Evolutionary conservation across 192 early-diverging fungal species (phyloP).

Genomic region (Entophlyctis luteolus): DNA sequence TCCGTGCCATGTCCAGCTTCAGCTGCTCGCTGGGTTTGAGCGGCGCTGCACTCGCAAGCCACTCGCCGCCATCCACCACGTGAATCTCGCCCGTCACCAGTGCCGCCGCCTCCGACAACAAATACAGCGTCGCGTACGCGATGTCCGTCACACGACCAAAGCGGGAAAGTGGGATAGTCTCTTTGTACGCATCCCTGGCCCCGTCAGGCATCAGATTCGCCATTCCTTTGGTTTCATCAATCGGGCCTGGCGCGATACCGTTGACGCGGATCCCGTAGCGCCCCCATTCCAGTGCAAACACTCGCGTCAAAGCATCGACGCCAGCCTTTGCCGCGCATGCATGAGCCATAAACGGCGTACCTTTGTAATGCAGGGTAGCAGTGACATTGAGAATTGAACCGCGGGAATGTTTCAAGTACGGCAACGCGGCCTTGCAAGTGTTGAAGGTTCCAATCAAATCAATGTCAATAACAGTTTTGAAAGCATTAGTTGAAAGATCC

Average conservation of each 20-base stretch:
- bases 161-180: conserved; percentile 33
- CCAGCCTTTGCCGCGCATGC: conserved; percentile 62
- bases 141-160: conserved; percentile 61
- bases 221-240: conserved; percentile 45
- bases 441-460: conserved; percentile 73
- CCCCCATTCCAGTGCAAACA: conserved; percentile 67
- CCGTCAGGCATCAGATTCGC: conserved; percentile 14
- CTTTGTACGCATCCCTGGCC: neutral
- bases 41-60: conserved; percentile 24
- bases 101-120: conserved; percentile 56
- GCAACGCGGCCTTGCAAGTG: conserved; percentile 65
- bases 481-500: conserved; percentile 64
- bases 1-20: neutral
- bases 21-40: neutral
- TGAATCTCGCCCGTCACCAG: conserved; percentile 50
- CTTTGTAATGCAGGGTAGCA: conserved; percentile 65
- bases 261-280: conserved; percentile 66
- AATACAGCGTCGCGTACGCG: conserved; percentile 64
- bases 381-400: conserved; percentile 67
- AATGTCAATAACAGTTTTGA: conserved; percentile 55
- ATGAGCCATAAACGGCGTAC: conserved; percentile 35
- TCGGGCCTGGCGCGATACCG: conserved; percentile 63
- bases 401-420: conserved; percentile 62
- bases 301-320: conserved; percentile 33
- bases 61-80: conserved; percentile 61